Evolutionary conservation across 2,329 filamentous ascomycete species (phyloP), one percentile per base, ranked within the genome.

Genomic region (Fusarium sp.): DNA sequence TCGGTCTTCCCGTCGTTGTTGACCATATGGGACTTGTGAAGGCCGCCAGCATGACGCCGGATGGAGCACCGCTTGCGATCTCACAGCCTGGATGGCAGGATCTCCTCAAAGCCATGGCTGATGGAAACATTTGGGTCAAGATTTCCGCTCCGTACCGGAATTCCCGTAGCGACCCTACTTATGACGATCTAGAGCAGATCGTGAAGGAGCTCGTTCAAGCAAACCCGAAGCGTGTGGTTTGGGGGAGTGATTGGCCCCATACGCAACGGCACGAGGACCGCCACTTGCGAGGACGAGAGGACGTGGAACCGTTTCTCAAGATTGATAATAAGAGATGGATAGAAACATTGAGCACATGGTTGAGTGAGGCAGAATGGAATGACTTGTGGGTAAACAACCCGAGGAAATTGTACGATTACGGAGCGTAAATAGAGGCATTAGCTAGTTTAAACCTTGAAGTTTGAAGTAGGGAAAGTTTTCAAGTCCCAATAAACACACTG

Each of bases 1-100:
- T 56, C 15, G 36, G 44, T 30, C 41, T 56, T 8, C 59, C 59
- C 9, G 16, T 62, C 12, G 52, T 62, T 30, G 51, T 62, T 4
- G 59, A 62, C n/a, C 59, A 62, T 7, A 62, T 62, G 59, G 59
- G 51, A 7, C 52, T 62, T n/a, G 59, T 57, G 27, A 62, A 62
- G 39, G 44, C 59, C 3, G 18, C 51, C 13, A 62, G 51, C 43
- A 62, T 62, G 59, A 46, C 59, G 2, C 51, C 59, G 3, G 40
- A 50, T 39, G 52, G 43, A 50, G 31, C 34, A 16, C 36, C 23
- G 7, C 37, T 41, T 12, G 57, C 51, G 3, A 34, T 53, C 8
- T 30, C 51, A 34, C 52, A 30, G 27, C 27, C 37, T 11, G 59
- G 41, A 23, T 62, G 59, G 59, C 51, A 62, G 28, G 44, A 62